Evolutionary conservation across 768 basidiomycete genomes (phyloP).

Genomic region (Ramaria rubella): DNA sequence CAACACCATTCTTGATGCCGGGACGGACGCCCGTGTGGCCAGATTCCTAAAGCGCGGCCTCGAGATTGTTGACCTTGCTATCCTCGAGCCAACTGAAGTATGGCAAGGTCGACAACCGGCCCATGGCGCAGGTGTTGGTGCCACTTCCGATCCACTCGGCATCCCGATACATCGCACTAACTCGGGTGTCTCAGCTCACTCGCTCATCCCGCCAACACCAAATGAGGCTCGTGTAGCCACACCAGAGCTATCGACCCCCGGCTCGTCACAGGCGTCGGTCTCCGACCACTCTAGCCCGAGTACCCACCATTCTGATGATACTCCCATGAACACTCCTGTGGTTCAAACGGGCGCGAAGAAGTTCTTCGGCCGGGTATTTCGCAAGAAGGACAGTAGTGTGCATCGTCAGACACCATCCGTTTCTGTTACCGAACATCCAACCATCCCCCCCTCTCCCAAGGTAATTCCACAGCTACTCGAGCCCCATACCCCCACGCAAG

Average conservation of each 20-base stretch:
- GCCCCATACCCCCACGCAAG: constrained; percentile 7
- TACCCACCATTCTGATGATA: constrained; percentile 16
- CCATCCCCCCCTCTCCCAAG: constrained; percentile 12
- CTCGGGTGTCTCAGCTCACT: background rate
- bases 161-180: constrained; percentile 5
- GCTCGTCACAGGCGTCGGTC: constrained; percentile 29
- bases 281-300: constrained; percentile 13
- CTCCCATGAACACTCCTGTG: constrained; percentile 15
- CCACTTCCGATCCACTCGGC: constrained; percentile 25
- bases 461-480: constrained; percentile 9
- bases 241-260: constrained; percentile 21
- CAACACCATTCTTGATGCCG: constrained; percentile 80
- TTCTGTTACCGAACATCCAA: background rate
- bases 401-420: background rate
- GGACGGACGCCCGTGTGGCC: constrained; percentile 81
- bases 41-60: constrained; percentile 63
- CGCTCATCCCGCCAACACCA: background rate
- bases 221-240: background rate
- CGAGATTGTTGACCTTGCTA: constrained; percentile 69
- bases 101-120: constrained; percentile 32
- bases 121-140: constrained; percentile 20
- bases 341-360: constrained; percentile 42
- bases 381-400: constrained; percentile 35
- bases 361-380: constrained; percentile 69
- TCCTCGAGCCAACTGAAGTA: constrained; percentile 78